These are phyloP conservation scores for Naematelia aurantialba DNA, from an alignment of 768 basidiomycete species.

Conservation along the genomic window DNA sequence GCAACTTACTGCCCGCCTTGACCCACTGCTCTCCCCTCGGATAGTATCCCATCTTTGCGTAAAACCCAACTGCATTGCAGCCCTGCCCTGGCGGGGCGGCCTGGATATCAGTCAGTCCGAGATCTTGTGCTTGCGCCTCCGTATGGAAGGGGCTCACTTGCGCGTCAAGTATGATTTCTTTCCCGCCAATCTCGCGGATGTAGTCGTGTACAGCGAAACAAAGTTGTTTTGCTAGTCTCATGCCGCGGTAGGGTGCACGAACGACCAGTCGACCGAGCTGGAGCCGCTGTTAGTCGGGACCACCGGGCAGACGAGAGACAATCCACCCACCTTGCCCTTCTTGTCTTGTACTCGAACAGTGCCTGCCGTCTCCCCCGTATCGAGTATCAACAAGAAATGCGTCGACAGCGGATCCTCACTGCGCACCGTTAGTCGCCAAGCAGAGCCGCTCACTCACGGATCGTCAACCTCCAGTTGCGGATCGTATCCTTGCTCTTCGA, in stretches of 20 bases:
- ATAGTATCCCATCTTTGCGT: constrained; percentile 16
- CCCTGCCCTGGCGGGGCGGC: constrained; percentile 8
- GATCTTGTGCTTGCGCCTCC: background rate
- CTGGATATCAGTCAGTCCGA: constrained; percentile 8
- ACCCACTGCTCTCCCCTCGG: constrained; percentile 15
- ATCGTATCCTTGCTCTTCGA: constrained; percentile 25
- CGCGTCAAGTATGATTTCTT: constrained; percentile 18
- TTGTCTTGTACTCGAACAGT: constrained; percentile 14
- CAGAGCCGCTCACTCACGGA: constrained; percentile 8
- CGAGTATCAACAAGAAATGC: constrained; percentile 15
- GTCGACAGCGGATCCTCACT: constrained; percentile 25
- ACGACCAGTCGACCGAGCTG: constrained; percentile 25
- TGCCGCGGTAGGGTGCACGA: constrained; percentile 13
- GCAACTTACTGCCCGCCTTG: constrained; percentile 26
- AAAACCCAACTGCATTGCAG: constrained; percentile 22
- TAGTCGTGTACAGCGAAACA: constrained; percentile 17
- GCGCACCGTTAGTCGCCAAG: background rate
- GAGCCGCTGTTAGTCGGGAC: background rate
- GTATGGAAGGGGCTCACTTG: constrained; percentile 11
- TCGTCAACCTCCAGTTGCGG: constrained; percentile 17
- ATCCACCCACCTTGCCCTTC: constrained; percentile 13
- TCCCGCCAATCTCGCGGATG: constrained; percentile 15
- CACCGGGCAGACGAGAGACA: background rate
- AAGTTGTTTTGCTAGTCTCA: constrained; percentile 16
- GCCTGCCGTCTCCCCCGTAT: constrained; percentile 6